These are phyloP conservation scores for Boletus subluridellus DNA, from an alignment of 1,284 basidiomycete genomes.

Conservation along the genomic window DNA sequence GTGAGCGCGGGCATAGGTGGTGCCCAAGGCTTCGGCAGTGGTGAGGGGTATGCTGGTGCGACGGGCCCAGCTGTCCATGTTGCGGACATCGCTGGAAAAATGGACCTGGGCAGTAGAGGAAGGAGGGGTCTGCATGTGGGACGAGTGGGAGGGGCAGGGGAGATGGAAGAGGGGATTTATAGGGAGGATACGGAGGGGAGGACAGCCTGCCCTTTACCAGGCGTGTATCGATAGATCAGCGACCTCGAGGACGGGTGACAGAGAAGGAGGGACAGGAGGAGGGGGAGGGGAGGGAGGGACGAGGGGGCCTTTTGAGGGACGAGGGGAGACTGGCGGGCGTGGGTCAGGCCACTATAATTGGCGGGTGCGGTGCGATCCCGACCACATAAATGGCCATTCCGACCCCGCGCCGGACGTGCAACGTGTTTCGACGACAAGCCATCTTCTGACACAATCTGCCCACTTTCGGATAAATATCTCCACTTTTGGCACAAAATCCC, in stretches of 20 bases:
- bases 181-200: conserved; percentile 10
- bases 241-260: conserved; percentile 19
- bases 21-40: conserved; percentile 72
- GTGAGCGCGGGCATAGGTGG: conserved; percentile 73
- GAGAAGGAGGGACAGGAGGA: conserved; percentile 10
- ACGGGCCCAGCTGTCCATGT: conserved; percentile 76
- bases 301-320: conserved; percentile 38
- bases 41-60: conserved; percentile 74
- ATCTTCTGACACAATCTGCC: conserved; percentile 22
- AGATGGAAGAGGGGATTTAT: conserved; percentile 25
- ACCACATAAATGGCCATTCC: conserved; percentile 41
- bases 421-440: conserved; percentile 54
- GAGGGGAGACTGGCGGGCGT: conserved; percentile 37
- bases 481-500: conserved; percentile 15
- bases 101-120: conserved; percentile 56
- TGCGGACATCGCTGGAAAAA: conserved; percentile 71
- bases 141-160: background rate
- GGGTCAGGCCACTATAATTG: conserved; percentile 41
- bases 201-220: conserved; percentile 37
- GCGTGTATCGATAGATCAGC: conserved; percentile 18
- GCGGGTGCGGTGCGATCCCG: conserved; percentile 45
- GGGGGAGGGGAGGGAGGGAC: conserved; percentile 16
- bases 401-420: conserved; percentile 49
- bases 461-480: conserved; percentile 18
- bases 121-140: conserved; percentile 38